These are phyloP conservation scores for Lagenidium sp. DNA, from an alignment of 352 stramenopile species.

Conservation along the genomic window DNA sequence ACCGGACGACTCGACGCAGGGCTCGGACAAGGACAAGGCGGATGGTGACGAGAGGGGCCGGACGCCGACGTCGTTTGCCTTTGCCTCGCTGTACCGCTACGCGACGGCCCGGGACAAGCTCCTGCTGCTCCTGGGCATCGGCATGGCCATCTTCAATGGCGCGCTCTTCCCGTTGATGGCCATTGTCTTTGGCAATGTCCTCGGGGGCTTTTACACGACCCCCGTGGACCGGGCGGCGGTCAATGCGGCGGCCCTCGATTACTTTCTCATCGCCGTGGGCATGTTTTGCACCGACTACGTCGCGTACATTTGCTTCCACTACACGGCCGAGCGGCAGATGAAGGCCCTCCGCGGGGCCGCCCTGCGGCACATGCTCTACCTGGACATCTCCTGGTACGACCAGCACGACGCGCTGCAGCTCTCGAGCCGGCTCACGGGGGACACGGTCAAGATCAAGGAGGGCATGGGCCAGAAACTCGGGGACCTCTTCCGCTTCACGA, in stretches of 20 bases:
- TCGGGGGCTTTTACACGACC: constrained; percentile 15
- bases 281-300: constrained; percentile 31
- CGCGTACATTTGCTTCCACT: constrained; percentile 19
- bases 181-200: constrained; percentile 26
- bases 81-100: constrained; percentile 18
- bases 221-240: constrained; percentile 15
- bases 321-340: constrained; percentile 30
- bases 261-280: constrained; percentile 18
- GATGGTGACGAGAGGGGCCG: no score
- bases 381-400: constrained; percentile 26
- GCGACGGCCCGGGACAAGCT: constrained; percentile 20
- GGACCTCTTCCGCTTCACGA: constrained; percentile 15
- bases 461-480: constrained; percentile 27
- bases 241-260: constrained; percentile 20
- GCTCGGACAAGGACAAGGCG: no score
- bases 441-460: constrained; percentile 31
- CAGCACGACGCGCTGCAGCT: constrained; percentile 14
- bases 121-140: constrained; percentile 10
- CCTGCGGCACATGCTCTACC: constrained; percentile 22
- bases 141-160: constrained; percentile 15
- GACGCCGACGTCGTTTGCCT: constrained; percentile 10
- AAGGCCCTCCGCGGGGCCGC: constrained; percentile 12
- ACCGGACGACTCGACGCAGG: no score
- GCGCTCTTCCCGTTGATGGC: constrained; percentile 30
- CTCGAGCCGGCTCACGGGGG: constrained; percentile 16